These are phyloP conservation scores for Tilletia indica DNA, from an alignment of 1,284 basidiomycete species.

Conservation along the genomic window DNA sequence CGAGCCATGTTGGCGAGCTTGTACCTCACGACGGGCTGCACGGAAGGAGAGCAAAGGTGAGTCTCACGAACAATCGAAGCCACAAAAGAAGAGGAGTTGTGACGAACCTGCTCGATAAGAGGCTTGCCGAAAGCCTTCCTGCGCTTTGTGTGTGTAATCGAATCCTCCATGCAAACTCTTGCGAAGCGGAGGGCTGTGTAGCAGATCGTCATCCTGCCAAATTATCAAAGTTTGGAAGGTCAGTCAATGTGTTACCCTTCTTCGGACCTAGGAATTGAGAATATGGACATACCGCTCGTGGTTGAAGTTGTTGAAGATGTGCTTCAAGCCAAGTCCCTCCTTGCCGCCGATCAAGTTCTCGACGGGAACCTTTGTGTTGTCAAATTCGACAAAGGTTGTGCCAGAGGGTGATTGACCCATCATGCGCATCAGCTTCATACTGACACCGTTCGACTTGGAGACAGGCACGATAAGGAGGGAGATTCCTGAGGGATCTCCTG, in stretches of 20 bases:
- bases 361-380: constrained; percentile 53
- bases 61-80: not conserved
- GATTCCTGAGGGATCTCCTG: constrained; percentile 54
- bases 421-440: constrained; percentile 52
- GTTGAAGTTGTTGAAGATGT: constrained; percentile 40
- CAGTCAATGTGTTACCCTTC: not conserved
- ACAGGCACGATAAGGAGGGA: constrained; percentile 54
- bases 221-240: not conserved
- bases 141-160: constrained; percentile 34
- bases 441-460: constrained; percentile 30
- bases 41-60: not conserved
- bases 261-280: not conserved
- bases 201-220: constrained; percentile 37
- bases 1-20: constrained; percentile 48
- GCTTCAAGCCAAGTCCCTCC: constrained; percentile 40
- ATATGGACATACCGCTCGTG: not conserved
- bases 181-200: constrained; percentile 38
- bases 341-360: constrained; percentile 54
- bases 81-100: not conserved
- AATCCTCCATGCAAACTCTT: constrained; percentile 41
- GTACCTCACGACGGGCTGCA: constrained; percentile 43
- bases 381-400: constrained; percentile 55
- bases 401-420: constrained; percentile 49
- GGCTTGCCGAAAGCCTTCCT: constrained; percentile 43
- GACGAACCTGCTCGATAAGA: constrained; percentile 34